A percentile compares a stretch with the other conserved stretches of the same genome.
Evolutionary conservation across 1,139 yeast genomes (phyloP).

Genomic region (Chernovozyma sophiae-reginae): DNA sequence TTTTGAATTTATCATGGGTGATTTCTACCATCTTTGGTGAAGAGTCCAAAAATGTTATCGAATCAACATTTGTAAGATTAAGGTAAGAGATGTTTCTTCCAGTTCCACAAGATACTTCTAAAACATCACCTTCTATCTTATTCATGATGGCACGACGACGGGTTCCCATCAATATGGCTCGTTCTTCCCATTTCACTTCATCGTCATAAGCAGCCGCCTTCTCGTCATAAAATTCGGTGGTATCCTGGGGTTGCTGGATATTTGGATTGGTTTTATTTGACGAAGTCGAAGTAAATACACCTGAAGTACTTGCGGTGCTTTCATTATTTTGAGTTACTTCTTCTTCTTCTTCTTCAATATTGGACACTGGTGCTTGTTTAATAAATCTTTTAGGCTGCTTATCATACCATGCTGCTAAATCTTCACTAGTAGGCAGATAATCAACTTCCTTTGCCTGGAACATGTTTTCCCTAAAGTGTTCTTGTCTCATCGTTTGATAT

Average conservation of each 20-base stretch:
- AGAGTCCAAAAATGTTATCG: slow-evolving; percentile 83
- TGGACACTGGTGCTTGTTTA: slow-evolving; percentile 26
- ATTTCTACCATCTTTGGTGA: slow-evolving; percentile 81
- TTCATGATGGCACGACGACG: slow-evolving; percentile 82
- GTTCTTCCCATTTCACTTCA: slow-evolving; percentile 83
- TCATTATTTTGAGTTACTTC: slow-evolving; percentile 4
- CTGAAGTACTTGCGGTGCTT: not conserved
- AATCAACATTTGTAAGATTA: slow-evolving; percentile 53
- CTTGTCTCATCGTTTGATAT: slow-evolving; percentile 51
- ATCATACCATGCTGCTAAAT: slow-evolving; percentile 43
- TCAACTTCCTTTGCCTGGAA: slow-evolving; percentile 29
- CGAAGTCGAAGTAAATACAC: too few relatives aligned
- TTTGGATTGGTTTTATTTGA: slow-evolving; percentile 31
- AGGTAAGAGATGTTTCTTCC: slow-evolving; percentile 86
- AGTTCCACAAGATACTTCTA: slow-evolving; percentile 95
- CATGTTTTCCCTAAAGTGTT: slow-evolving; percentile 42
- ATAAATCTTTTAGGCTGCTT: slow-evolving; percentile 29
- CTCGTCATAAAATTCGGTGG: slow-evolving; percentile 75
- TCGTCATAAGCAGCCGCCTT: slow-evolving; percentile 80
- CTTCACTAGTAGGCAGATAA: slow-evolving; percentile 42
- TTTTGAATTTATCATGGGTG: slow-evolving; percentile 70
- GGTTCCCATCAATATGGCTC: slow-evolving; percentile 73
- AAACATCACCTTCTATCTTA: slow-evolving; percentile 78
- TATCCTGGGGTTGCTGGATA: slow-evolving; percentile 69
- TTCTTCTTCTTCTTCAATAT: slow-evolving; percentile 17